Conservation (phyloP, 2,329 filamentous ascomycete species). For the Aspergillus calidoustus region DNA sequence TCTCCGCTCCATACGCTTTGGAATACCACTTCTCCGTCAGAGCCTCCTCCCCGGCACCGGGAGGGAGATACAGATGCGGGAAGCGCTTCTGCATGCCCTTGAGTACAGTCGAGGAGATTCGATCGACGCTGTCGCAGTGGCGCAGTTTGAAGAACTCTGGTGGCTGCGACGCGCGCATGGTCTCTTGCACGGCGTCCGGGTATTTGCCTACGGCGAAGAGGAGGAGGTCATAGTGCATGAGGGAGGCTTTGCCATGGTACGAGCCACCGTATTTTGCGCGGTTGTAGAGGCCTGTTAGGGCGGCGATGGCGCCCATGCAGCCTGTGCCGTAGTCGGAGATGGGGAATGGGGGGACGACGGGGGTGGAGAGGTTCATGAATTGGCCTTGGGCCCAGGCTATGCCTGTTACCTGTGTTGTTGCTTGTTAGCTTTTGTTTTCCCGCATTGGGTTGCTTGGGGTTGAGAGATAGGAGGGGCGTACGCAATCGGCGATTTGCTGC, state of each 20-base stretch:
- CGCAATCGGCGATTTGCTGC: conserved; percentile 73
- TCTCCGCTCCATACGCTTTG: conserved; percentile 8
- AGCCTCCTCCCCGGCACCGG: conserved; percentile 36
- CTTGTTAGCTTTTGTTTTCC: not conserved
- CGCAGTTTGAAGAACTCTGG: conserved; percentile 61
- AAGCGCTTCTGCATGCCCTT: conserved; percentile 58
- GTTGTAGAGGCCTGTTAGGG: conserved; percentile 66
- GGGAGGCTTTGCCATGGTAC: conserved; percentile 66
- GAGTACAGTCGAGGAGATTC: conserved; percentile 65
- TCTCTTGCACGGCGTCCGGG: conserved; percentile 56
- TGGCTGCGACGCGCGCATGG: conserved; percentile 56
- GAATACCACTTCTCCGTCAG: conserved; percentile 44
- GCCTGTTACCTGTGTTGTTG: conserved; percentile 44
- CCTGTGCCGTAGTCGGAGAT: conserved; percentile 71
- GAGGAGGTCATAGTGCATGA: conserved; percentile 71
- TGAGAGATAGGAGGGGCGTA: conserved; percentile 38
- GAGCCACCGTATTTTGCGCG: conserved; percentile 67
- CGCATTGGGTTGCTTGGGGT: not conserved
- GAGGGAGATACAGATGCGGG: conserved; percentile 57
- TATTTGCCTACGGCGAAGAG: conserved; percentile 66
- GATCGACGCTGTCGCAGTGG: conserved; percentile 68
- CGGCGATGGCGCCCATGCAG: conserved; percentile 71
- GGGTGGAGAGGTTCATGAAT: conserved; percentile 46
- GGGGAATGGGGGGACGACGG: conserved; percentile 54
- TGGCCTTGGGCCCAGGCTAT: conserved; percentile 48